These are phyloP conservation scores for Globisporangium splendens DNA, from an alignment of 352 stramenopile species.

Conservation along the genomic window DNA sequence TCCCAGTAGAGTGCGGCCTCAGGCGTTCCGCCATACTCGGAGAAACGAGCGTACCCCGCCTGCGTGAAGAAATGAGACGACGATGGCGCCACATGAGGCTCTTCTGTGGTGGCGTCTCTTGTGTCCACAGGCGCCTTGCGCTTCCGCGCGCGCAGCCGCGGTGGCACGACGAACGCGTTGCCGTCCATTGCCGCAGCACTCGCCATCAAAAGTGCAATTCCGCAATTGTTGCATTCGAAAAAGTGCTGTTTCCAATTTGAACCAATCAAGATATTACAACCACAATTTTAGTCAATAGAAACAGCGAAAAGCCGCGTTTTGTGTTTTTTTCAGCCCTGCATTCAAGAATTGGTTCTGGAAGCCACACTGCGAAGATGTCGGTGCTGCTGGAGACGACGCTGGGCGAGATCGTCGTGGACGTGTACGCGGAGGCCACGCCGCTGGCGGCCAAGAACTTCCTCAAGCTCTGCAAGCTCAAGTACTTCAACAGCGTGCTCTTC, in stretches of 20 bases:
- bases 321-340: not conserved
- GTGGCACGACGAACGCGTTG: constrained; percentile 50
- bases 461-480: constrained; percentile 94
- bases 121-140: constrained; percentile 16
- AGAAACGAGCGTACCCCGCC: constrained; percentile 36
- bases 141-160: constrained; percentile 40
- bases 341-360: not conserved
- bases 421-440: constrained; percentile 85
- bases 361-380: constrained; percentile 69
- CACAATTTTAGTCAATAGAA: constrained; percentile 5
- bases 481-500: constrained; percentile 93
- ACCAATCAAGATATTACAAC: constrained; percentile 9
- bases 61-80: constrained; percentile 30
- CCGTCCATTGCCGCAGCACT: constrained; percentile 10
- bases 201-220: constrained; percentile 2
- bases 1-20: constrained; percentile 23
- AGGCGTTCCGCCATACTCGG: constrained; percentile 18
- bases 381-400: constrained; percentile 92
- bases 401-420: constrained; percentile 89
- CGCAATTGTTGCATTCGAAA: not conserved
- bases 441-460: constrained; percentile 91
- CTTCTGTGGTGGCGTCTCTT: not conserved
- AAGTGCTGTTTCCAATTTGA: constrained; percentile 1
- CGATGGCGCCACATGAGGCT: not conserved
- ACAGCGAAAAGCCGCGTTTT: not conserved